phyloP scores from a whole-genome alignment of 805 yeast species.

The Isabelozyma gotoi region DNA sequence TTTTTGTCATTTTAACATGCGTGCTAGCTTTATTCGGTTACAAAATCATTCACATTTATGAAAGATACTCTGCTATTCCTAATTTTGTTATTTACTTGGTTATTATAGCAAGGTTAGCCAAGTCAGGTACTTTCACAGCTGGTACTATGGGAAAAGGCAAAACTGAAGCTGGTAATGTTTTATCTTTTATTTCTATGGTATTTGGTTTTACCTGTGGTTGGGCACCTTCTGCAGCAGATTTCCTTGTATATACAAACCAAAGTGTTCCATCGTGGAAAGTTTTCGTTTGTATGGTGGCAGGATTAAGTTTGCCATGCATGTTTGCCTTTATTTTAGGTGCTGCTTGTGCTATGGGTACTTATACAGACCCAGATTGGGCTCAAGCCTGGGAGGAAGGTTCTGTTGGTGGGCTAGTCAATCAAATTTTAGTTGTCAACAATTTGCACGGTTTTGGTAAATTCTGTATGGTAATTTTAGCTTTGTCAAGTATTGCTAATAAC shows the following conservation, averaged over 20 bases:
- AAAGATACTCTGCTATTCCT: conserved; percentile 34
- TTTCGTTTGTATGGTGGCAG: conserved; percentile 23
- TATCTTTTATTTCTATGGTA: conserved; percentile 25
- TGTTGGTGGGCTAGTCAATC: conserved; percentile 32
- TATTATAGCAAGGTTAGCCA: conserved; percentile 26
- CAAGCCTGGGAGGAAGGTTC: conserved; percentile 26
- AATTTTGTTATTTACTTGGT: conserved; percentile 25
- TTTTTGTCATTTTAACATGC: conserved; percentile 28
- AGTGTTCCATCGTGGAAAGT: conserved; percentile 26
- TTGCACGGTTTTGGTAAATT: conserved; percentile 33
- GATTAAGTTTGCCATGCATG: conserved; percentile 25
- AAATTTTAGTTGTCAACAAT: conserved; percentile 24
- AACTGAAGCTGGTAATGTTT: conserved; percentile 27
- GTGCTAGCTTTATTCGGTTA: conserved; percentile 32
- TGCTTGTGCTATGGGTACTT: conserved; percentile 29
- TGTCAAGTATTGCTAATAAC: conserved; percentile 31
- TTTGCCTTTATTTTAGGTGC: conserved; percentile 32
- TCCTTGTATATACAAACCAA: conserved; percentile 30
- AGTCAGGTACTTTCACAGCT: conserved; percentile 21
- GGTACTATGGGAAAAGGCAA: conserved; percentile 26
- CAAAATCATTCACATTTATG: conserved; percentile 28
- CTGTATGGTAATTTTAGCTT: conserved; percentile 28
- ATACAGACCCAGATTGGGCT: conserved; percentile 23
- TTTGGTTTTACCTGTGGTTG: conserved; percentile 35
- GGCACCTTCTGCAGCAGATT: conserved; percentile 34